Evolutionary conservation across 148 eudicot genomes (phyloP).

Genomic region (Rheum nobile): DNA sequence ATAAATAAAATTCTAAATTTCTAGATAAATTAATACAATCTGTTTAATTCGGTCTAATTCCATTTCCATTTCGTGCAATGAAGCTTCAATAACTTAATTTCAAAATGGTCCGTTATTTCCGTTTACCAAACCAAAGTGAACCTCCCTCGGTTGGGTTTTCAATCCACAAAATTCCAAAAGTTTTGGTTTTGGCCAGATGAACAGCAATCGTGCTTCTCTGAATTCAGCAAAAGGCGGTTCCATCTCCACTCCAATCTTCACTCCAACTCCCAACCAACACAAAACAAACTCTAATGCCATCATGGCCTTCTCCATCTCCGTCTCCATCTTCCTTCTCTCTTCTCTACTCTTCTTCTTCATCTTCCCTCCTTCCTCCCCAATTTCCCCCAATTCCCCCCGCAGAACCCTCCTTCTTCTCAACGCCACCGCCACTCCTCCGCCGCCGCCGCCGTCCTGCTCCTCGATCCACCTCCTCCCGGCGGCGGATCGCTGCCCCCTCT

Average conservation of each 20-base stretch:
- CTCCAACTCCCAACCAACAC: background rate
- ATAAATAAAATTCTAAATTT: too few species aligned
- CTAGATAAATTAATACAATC: too few species aligned
- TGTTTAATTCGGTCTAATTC: too few species aligned
- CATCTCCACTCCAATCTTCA: background rate
- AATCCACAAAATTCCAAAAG: too few species aligned
- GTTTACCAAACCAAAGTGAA: too few species aligned
- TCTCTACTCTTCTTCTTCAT: slow-evolving; percentile 33
- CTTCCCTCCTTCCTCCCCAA: slow-evolving; percentile 12
- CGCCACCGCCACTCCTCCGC: background rate
- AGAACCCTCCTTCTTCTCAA: slow-evolving; percentile 39
- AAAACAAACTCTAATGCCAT: background rate
- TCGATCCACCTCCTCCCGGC: slow-evolving; percentile 17
- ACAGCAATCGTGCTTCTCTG: background rate
- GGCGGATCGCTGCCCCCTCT: slow-evolving; percentile 22
- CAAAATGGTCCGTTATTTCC: too few species aligned
- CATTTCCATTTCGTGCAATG: too few species aligned
- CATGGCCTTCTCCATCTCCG: background rate
- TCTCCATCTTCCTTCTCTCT: slow-evolving; percentile 26
- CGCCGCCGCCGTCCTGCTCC: slow-evolving; percentile 19
- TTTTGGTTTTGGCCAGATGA: too few species aligned
- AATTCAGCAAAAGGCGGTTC: background rate
- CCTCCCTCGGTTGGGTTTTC: too few species aligned
- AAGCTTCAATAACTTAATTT: too few species aligned
- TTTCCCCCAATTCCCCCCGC: slow-evolving; percentile 15